Evolutionary conservation across 2,329 filamentous ascomycete genomes (phyloP), one percentile per base, ranked within the genome.

Genomic region (Sporothrix variecibatus): DNA sequence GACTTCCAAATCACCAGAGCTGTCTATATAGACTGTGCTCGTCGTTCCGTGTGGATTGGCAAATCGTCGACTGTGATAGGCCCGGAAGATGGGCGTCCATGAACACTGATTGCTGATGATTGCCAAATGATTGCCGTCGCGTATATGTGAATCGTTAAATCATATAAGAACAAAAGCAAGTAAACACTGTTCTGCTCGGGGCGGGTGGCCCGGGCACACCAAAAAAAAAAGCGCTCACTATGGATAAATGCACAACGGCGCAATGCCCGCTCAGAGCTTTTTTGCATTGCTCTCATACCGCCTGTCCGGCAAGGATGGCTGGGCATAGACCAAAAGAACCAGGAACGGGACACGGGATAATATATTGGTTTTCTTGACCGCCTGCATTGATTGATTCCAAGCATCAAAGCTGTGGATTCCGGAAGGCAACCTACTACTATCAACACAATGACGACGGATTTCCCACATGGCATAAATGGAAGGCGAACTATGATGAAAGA

Each of bases 181-280:
- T 31, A 31, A 12, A 28, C 17, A n/a, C 31, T n/a, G 34, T 43
- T 43, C 11, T 20, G 15, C 20, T 68, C 28, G 43, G 56, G 53
- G 51, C 23, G 46, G 40, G 23, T 53, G 53, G 70, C 65, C 65
- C 65, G 65, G 65, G 65, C 46, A 51, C 17, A 53, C 38, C 26
- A 67, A 67, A 34, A 34, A 67, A 34, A 34, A 72, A 67, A 46
- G 31, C 3, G 58, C 58, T 20, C 58, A 53, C 58, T 65, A 51
- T 65, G 58, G 58, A 65, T 65, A 72, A 72, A 72, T 64, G 70
- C 70, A 65, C 40, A 0, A 60, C 68, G 58, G 20, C 70, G 58
- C 70, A 65, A 65, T 72, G 58, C 46, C 67, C 31, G 3, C 20
- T 46, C 12, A 15, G 43, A 11, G 12, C 4, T 46, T 3, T 46